Evolutionary conservation across 2,329 filamentous ascomycete species (phyloP).

Genomic region (Diplodia mutila): DNA sequence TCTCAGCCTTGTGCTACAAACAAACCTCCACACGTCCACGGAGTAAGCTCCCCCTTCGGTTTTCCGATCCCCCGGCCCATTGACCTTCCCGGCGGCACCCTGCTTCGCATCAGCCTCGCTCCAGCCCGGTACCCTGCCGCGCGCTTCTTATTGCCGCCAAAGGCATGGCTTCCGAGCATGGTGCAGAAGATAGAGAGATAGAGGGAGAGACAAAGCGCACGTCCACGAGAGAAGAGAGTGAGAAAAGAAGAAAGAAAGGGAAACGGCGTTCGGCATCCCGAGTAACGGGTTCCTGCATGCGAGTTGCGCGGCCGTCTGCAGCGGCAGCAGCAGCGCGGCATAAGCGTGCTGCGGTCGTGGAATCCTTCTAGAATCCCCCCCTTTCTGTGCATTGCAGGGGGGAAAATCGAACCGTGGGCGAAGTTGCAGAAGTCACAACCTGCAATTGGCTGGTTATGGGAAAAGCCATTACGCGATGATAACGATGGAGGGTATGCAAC

Average conservation of each 20-base stretch:
- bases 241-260: not conserved
- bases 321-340: too few species aligned
- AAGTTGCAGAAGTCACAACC: not conserved
- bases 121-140: not conserved
- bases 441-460: not conserved
- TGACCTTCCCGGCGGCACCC: too few species aligned
- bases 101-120: too few species aligned
- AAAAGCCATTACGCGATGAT: not conserved
- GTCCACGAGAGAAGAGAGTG: not conserved
- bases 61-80: not conserved
- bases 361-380: constrained; percentile 11
- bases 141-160: not conserved
- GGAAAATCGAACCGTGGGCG: too few species aligned
- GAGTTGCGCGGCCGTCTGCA: not conserved
- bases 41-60: not conserved
- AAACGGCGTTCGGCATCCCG: not conserved
- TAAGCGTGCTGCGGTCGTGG: constrained; percentile 13
- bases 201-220: too few species aligned
- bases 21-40: not conserved
- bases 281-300: constrained; percentile 15
- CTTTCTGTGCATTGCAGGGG: not conserved
- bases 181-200: not conserved
- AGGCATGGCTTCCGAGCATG: not conserved
- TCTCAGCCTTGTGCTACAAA: constrained; percentile 9
- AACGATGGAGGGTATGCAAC: too few species aligned